phyloP scores from a whole-genome alignment of 1,284 basidiomycete genomes.

The Ganoderma leucocontextum region DNA sequence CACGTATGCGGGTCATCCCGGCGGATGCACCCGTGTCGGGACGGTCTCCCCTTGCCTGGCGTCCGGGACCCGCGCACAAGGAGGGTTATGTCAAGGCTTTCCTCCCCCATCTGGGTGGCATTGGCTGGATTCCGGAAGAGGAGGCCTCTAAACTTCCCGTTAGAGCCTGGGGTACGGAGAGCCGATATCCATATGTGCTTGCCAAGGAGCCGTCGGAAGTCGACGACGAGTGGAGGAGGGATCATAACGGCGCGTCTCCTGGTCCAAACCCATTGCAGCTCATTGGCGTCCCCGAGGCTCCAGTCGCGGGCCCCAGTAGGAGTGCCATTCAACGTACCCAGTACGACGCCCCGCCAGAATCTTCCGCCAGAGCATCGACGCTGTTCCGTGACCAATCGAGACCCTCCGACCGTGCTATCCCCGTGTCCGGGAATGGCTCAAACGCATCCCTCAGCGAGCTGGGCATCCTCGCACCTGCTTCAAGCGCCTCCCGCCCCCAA shows the following conservation, averaged over 20 bases:
- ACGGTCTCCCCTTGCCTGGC: constrained; percentile 11
- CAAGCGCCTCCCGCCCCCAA: neutral
- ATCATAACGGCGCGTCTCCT: constrained; percentile 15
- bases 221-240: constrained; percentile 21
- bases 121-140: constrained; percentile 21
- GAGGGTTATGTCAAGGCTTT: constrained; percentile 20
- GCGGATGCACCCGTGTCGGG: constrained; percentile 11
- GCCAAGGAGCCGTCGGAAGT: constrained; percentile 27
- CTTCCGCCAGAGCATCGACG: constrained; percentile 16
- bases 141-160: constrained; percentile 23
- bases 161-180: constrained; percentile 20
- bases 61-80: constrained; percentile 18
- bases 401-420: constrained; percentile 11
- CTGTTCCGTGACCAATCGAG: constrained; percentile 16
- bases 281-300: constrained; percentile 21
- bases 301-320: constrained; percentile 20
- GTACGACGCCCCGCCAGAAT: constrained; percentile 13
- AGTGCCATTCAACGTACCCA: constrained; percentile 14
- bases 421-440: constrained; percentile 5
- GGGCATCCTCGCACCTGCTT: neutral
- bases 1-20: constrained; percentile 10
- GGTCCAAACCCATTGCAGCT: constrained; percentile 26
- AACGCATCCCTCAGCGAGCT: constrained; percentile 8
- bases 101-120: constrained; percentile 10
- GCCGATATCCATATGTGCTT: constrained; percentile 20